Conservation (phyloP, 305 asterid species). For the Fraxinus ornus region DNA sequence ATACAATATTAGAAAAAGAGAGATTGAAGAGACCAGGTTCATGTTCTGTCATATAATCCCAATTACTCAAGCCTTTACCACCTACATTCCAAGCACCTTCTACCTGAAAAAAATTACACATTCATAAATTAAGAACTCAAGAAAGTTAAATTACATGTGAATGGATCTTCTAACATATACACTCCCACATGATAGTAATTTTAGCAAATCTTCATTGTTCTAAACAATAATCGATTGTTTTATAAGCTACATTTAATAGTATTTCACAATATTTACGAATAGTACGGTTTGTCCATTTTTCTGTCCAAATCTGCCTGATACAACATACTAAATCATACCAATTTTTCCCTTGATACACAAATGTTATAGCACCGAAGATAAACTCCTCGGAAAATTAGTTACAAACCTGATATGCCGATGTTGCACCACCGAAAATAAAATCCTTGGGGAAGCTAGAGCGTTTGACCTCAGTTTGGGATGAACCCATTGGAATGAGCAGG, state of each 20-base stretch:
- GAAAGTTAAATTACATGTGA: not conserved
- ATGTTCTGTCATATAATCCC: slow-evolving; percentile 18
- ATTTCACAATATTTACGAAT: too few species aligned
- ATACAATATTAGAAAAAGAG: not conserved
- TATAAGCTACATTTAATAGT: too few species aligned
- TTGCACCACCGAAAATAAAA: not conserved
- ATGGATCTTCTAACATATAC: not conserved
- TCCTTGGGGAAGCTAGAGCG: not conserved
- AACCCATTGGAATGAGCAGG: not conserved
- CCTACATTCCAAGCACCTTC: slow-evolving; percentile 23
- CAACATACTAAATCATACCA: not conserved
- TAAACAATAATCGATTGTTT: not conserved
- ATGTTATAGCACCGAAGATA: too few species aligned
- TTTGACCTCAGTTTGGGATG: not conserved
- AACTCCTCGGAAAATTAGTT: not conserved
- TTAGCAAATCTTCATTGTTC: not conserved
- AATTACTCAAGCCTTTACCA: slow-evolving; percentile 19
- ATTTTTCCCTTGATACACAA: too few species aligned
- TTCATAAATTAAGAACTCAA: not conserved
- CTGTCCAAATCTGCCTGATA: not conserved
- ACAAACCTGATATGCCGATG: not conserved
- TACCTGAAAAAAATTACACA: slow-evolving; percentile 11
- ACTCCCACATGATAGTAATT: not conserved
- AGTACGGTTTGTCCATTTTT: not conserved
- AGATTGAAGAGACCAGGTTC: slow-evolving; percentile 10